Conservation (phyloP, 495 filamentous ascomycete species). For the Baudoinia panamericana region DNA sequence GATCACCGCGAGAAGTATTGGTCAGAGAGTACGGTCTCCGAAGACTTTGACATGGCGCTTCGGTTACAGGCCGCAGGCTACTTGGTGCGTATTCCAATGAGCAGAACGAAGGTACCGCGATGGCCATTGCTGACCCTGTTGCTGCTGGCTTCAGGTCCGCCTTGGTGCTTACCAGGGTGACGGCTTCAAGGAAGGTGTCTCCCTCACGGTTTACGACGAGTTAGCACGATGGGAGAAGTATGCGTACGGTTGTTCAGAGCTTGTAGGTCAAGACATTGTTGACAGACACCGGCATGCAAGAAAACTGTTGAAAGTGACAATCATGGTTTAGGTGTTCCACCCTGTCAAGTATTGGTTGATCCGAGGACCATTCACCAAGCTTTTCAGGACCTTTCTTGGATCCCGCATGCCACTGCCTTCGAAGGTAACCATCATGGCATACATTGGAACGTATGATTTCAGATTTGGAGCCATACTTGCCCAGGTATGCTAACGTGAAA, state of each 20-base stretch:
- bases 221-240: conserved; percentile 76
- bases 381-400: conserved; percentile 58
- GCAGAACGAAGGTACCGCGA: too few species aligned
- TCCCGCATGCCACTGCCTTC: conserved; percentile 63
- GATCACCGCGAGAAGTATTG: conserved; percentile 68
- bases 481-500: too few species aligned
- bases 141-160: too few species aligned
- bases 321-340: too few species aligned
- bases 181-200: conserved; percentile 74
- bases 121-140: too few species aligned
- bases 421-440: conserved; percentile 67
- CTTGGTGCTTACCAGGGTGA: conserved; percentile 59
- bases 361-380: conserved; percentile 53
- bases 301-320: too few species aligned
- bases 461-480: too few species aligned
- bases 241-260: conserved; percentile 70
- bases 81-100: conserved; percentile 61
- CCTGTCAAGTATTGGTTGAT: conserved; percentile 45
- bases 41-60: conserved; percentile 77
- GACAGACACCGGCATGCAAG: too few species aligned
- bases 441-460: too few species aligned
- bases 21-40: conserved; percentile 69
- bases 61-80: conserved; percentile 61
- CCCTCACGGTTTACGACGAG: conserved; percentile 72
- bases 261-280: too few species aligned